phyloP scores from a whole-genome alignment of 805 yeast genomes.

The Monosporozyma aerobia region DNA sequence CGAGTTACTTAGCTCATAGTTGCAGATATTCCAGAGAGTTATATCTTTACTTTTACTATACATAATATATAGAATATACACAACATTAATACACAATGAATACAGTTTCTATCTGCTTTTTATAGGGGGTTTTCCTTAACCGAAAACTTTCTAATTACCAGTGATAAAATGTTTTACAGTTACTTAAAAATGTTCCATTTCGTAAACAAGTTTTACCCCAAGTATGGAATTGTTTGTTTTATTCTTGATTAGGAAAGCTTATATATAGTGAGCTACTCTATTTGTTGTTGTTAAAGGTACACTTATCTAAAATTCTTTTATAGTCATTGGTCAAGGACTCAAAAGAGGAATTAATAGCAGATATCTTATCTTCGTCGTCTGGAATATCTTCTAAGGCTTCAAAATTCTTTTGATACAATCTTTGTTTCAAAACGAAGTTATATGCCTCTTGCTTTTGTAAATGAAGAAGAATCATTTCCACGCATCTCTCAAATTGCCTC shows the following conservation, averaged over 20 bases:
- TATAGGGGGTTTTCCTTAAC: no score
- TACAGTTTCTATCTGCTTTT: no score
- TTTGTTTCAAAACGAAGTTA: slow-evolving; percentile 21
- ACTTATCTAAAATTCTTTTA: slow-evolving; percentile 34
- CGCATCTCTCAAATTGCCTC: slow-evolving; percentile 66
- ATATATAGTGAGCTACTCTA: neutral
- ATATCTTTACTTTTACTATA: no score
- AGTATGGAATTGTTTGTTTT: no score
- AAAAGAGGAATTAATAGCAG: slow-evolving; percentile 70
- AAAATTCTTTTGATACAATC: slow-evolving; percentile 69
- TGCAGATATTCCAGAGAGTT: no score
- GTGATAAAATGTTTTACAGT: no score
- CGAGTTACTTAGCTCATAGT: no score
- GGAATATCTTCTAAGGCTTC: slow-evolving; percentile 68
- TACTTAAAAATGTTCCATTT: neutral
- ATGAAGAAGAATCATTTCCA: slow-evolving; percentile 59
- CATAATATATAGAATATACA: no score
- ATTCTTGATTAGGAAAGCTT: neutral
- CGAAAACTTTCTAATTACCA: no score
- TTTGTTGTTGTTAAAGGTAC: neutral
- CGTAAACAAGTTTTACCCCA: no score
- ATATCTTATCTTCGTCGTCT: slow-evolving; percentile 50
- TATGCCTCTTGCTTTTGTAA: slow-evolving; percentile 29
- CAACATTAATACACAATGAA: no score
- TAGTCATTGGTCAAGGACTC: slow-evolving; percentile 64